phyloP scores from a whole-genome alignment of 257 asterid genomes.

The Petrea volubilis region DNA sequence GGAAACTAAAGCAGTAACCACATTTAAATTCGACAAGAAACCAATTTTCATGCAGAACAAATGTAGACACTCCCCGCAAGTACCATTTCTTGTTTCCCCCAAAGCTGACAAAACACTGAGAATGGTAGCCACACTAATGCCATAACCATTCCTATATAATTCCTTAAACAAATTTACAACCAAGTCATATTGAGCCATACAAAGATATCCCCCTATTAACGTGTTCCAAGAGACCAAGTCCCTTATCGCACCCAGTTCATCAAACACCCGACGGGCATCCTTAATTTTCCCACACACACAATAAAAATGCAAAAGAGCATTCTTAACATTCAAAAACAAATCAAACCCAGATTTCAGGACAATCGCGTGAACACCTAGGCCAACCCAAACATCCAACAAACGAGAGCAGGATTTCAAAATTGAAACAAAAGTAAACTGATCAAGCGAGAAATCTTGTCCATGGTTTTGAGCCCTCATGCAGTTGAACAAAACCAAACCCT shows the following conservation, averaged over 20 bases:
- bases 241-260: slow-evolving; percentile 40
- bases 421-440: slow-evolving; percentile 52
- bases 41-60: slow-evolving; percentile 55
- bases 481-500: slow-evolving; percentile 48
- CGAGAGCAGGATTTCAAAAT: slow-evolving; percentile 55
- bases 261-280: slow-evolving; percentile 60
- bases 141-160: slow-evolving; percentile 21
- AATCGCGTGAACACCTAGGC: slow-evolving; percentile 41
- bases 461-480: slow-evolving; percentile 38
- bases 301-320: slow-evolving; percentile 54
- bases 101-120: slow-evolving; percentile 42
- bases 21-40: slow-evolving; percentile 37
- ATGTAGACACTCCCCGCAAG: slow-evolving; percentile 44
- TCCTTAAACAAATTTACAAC: slow-evolving; percentile 45
- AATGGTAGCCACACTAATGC: slow-evolving; percentile 38
- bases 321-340: slow-evolving; percentile 46
- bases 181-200: slow-evolving; percentile 20
- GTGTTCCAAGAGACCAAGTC: slow-evolving; percentile 62
- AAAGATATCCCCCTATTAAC: slow-evolving; percentile 66
- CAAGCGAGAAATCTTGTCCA: slow-evolving; percentile 29
- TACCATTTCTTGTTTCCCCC: slow-evolving; percentile 22
- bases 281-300: slow-evolving; percentile 45
- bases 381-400: slow-evolving; percentile 33
- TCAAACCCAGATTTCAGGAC: slow-evolving; percentile 53
- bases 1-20: slow-evolving; percentile 49